Conservation (phyloP, 2,329 filamentous ascomycete genomes). For the Colletotrichum tropicicola region DNA sequence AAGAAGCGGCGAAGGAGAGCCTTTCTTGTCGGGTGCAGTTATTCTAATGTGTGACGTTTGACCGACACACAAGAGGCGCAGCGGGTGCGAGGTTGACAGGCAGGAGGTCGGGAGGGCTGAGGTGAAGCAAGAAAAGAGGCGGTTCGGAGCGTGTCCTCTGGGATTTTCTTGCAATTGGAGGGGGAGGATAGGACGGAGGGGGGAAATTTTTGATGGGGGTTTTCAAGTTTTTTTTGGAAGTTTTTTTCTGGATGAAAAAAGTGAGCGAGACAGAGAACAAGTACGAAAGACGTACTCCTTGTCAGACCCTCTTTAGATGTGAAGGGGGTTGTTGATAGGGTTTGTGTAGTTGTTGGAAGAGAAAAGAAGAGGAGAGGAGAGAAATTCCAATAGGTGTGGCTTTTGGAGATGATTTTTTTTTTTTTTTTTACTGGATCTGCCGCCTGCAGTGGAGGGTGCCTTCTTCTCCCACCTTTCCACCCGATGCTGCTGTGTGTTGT, state of each 20-base stretch:
- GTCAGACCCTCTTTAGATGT: conserved; percentile 57
- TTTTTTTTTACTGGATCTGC: conserved; percentile 30
- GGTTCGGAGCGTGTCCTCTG: conserved; percentile 12
- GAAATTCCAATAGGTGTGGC: conserved; percentile 44
- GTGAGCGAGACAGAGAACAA: conserved; percentile 68
- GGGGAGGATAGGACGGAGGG: conserved; percentile 26
- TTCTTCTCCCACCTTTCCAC: background rate
- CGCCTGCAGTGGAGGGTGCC: conserved; percentile 19
- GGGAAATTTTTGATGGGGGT: conserved; percentile 49
- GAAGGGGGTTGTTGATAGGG: conserved; percentile 55
- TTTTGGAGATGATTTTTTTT: conserved; percentile 33
- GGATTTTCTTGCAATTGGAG: conserved; percentile 28
- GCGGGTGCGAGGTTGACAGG: conserved; percentile 28
- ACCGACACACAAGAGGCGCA: conserved; percentile 30
- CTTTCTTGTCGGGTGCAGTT: conserved; percentile 22
- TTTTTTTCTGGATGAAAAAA: conserved; percentile 61
- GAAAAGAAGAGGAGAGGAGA: conserved; percentile 46
- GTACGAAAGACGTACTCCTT: conserved; percentile 68
- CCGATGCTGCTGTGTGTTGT: too few species aligned
- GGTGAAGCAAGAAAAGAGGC: conserved; percentile 28
- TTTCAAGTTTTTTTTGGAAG: conserved; percentile 69
- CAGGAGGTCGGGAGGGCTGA: conserved; percentile 29
- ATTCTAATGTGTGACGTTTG: conserved; percentile 30
- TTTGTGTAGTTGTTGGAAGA: conserved; percentile 57
- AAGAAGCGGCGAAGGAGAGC: conserved; percentile 8